Conservation (phyloP, 495 filamentous ascomycete species). For the Platismatia glauca region DNA sequence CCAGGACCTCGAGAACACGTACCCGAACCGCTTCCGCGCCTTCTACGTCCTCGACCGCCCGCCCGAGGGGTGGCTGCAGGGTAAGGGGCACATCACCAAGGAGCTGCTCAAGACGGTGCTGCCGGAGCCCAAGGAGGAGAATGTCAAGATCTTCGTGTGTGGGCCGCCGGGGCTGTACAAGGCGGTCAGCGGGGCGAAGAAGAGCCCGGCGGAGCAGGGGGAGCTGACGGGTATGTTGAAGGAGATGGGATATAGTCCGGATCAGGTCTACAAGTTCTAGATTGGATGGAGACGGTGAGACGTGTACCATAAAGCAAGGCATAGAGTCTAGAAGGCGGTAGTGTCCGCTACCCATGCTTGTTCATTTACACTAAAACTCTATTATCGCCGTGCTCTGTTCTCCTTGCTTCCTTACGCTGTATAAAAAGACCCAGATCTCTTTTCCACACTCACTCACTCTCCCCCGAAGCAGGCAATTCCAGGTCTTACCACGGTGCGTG, state of each 20-base stretch:
- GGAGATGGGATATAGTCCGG: slow-evolving; percentile 82
- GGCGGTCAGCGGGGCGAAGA: slow-evolving; percentile 80
- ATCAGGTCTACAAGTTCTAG: slow-evolving; percentile 99
- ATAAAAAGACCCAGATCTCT: background rate
- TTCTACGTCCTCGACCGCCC: slow-evolving; percentile 51
- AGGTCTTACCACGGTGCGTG: too few relatives aligned
- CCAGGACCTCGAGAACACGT: slow-evolving; percentile 40
- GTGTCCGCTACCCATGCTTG: background rate
- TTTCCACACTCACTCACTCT: background rate
- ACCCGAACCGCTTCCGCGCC: slow-evolving; percentile 49
- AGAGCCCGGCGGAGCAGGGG: slow-evolving; percentile 82
- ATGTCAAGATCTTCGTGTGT: slow-evolving; percentile 61
- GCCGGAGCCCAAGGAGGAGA: slow-evolving; percentile 37
- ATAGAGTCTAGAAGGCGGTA: slow-evolving; percentile 7
- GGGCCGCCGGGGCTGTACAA: slow-evolving; percentile 89
- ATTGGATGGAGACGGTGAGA: slow-evolving; percentile 37
- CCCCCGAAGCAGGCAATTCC: too few relatives aligned
- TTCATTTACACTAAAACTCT: background rate
- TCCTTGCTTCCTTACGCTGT: too few relatives aligned
- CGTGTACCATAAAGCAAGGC: background rate
- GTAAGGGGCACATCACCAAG: slow-evolving; percentile 49
- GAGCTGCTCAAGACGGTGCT: slow-evolving; percentile 46
- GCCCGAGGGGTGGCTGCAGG: slow-evolving; percentile 31
- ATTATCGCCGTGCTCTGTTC: too few relatives aligned
- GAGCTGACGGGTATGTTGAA: slow-evolving; percentile 76